Base-by-base conservation (phyloP, 371 early-diverging fungal genomes). In the Mortierella sp. region DNA sequence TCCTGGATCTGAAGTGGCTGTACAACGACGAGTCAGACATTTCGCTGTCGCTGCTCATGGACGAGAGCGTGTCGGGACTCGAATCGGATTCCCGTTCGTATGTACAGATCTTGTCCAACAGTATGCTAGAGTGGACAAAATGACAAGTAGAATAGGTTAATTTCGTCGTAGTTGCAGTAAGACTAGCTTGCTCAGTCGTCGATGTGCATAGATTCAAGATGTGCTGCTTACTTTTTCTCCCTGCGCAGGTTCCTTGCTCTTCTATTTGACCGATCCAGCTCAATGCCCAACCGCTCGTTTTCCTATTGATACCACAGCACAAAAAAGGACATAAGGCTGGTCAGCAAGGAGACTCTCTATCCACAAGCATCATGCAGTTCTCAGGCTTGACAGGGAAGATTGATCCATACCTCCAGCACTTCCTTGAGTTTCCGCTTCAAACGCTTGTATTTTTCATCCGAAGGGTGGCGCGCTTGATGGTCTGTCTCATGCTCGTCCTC, bases 371-470 rank as follows among this genome's bases (percentile, higher is more conserved):
- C 39, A 11, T 9, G 6, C 4, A 9, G 19, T 48, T 4, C 11
- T 24, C 26, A 16, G 34, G 53, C 8, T 53, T 34, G 24, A 39
- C 34, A 29, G 9, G 19, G 65, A 45, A 13, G 7, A 58, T 5
- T 34, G 14, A 0, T 29, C 43, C 67, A 66, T 79, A 89, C 91
- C 86, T 89, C 88, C 77, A 90, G 64, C 19, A 88, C 86, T 72
- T 91, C 91, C 73, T 90, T 90, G 64, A 92, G 73, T 64, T 88
- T 89, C 50, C 87, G 76, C 70, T 91, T 91, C 50, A 92, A 71
- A 34, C 85, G 82, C 43, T 86, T 87, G 50, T 90, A 90, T 64
- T 89, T 88, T 37, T 90, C 88, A 48, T 91, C 89, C 26, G 83
- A 55, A 9, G 63, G 68, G 9, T 58, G 68, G 29, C 64, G 47